Percentiles rank a stretch among this genome's conserved stretches.
Conservation (phyloP, 2,329 filamentous ascomycete genomes). For the Chalara sp. region DNA sequence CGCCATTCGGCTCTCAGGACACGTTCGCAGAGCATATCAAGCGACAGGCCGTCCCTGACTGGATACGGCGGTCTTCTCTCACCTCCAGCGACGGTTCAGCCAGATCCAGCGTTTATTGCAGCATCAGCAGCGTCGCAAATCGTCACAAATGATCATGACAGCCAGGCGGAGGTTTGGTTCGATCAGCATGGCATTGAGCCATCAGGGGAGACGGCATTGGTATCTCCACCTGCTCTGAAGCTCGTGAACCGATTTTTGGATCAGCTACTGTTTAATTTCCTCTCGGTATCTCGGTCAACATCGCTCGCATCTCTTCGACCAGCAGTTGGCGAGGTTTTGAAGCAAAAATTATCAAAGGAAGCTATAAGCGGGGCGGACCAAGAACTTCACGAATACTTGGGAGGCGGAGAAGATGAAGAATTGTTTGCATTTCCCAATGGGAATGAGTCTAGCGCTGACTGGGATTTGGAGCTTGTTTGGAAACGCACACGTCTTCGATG, state of each 20-base stretch:
- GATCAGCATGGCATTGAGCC: constrained; percentile 62
- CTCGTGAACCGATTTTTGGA: constrained; percentile 91
- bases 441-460: constrained; percentile 49
- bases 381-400: constrained; percentile 81
- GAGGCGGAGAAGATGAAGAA: constrained; percentile 70
- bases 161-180: constrained; percentile 61
- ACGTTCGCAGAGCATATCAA: constrained; percentile 55
- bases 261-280: constrained; percentile 83
- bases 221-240: constrained; percentile 65
- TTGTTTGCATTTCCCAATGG: constrained; percentile 47
- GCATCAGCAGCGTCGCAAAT: constrained; percentile 84
- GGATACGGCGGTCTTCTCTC: constrained; percentile 52
- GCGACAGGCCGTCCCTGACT: constrained; percentile 60
- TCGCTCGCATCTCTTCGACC: constrained; percentile 68
- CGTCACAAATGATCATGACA: constrained; percentile 81
- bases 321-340: constrained; percentile 80
- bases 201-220: constrained; percentile 60
- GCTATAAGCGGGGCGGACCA: constrained; percentile 79
- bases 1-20: constrained; percentile 7
- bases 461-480: constrained; percentile 91
- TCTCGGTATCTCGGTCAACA: constrained; percentile 74
- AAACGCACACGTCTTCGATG: constrained; percentile 87
- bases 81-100: constrained; percentile 63
- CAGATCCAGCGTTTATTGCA: constrained; percentile 81
- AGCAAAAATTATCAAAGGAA: constrained; percentile 80